Conservation (phyloP, 768 basidiomycete genomes). For the Termitomyces sp. region DNA sequence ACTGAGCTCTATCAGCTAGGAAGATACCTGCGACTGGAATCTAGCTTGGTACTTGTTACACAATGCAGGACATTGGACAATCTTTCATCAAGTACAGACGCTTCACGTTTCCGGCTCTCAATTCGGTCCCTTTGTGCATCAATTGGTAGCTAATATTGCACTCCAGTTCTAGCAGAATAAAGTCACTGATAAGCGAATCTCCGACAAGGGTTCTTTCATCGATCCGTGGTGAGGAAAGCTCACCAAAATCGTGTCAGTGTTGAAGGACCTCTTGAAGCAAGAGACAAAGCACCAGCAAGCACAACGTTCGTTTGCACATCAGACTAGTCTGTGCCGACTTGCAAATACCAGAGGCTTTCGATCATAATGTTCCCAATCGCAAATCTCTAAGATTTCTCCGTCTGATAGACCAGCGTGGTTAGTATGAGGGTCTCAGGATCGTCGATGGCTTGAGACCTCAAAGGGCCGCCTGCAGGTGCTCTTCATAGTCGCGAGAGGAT, state of each 20-base stretch:
- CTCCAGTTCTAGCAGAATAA: not conserved
- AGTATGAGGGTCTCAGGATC: too few species aligned
- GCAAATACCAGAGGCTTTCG: not conserved
- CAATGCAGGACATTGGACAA: not conserved
- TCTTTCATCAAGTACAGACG: not conserved
- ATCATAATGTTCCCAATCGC: not conserved
- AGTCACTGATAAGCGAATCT: too few species aligned
- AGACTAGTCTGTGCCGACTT: not conserved
- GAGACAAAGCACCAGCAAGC: too few species aligned
- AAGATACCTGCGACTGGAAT: too few species aligned
- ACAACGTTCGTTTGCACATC: too few species aligned
- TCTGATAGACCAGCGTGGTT: too few species aligned
- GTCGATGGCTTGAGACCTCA: too few species aligned
- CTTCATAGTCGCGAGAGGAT: too few species aligned
- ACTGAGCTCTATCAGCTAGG: too few species aligned
- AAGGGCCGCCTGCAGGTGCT: too few species aligned
- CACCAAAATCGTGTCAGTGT: not conserved
- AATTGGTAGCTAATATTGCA: not conserved
- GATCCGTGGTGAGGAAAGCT: not conserved
- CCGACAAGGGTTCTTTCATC: too few species aligned
- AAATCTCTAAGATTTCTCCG: not conserved
- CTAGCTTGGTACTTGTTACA: too few species aligned
- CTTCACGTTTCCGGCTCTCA: not conserved
- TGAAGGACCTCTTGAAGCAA: not conserved
- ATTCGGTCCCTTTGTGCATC: not conserved